A percentile compares a stretch with the other conserved stretches of the same genome.
These are phyloP conservation scores for Yarrowia galli DNA, from an alignment of 1,139 yeast species.

Conservation along the genomic window DNA sequence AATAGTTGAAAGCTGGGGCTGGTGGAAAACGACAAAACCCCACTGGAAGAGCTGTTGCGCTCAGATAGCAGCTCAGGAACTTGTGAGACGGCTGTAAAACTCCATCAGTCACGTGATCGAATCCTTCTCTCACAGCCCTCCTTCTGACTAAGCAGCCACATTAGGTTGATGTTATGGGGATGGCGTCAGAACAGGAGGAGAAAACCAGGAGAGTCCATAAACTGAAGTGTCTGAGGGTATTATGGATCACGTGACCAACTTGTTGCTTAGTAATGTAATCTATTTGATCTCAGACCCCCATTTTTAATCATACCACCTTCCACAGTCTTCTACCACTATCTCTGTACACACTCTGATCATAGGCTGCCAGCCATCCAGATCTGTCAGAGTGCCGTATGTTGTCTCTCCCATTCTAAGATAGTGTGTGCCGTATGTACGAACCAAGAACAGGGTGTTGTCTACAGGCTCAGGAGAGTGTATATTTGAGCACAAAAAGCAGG, in stretches of 20 bases:
- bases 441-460: too few species aligned
- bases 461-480: too few species aligned
- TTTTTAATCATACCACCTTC: not conserved
- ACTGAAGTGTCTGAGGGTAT: not conserved
- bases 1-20: too few species aligned
- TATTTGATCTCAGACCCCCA: too few species aligned
- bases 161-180: not conserved
- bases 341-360: too few species aligned
- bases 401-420: not conserved
- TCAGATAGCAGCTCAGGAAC: too few species aligned
- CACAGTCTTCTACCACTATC: too few species aligned
- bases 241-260: not conserved
- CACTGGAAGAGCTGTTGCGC: too few species aligned
- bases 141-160: constrained; percentile 8
- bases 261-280: not conserved
- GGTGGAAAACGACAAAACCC: too few species aligned
- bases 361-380: too few species aligned
- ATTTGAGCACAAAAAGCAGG: not conserved
- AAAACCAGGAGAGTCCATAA: not conserved
- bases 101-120: too few species aligned
- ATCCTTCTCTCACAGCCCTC: not conserved
- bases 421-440: not conserved
- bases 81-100: too few species aligned
- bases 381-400: constrained; percentile 2
- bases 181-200: not conserved